Base-by-base conservation (phyloP, 1,284 basidiomycete species). In the Cerioporus squamosus region DNA sequence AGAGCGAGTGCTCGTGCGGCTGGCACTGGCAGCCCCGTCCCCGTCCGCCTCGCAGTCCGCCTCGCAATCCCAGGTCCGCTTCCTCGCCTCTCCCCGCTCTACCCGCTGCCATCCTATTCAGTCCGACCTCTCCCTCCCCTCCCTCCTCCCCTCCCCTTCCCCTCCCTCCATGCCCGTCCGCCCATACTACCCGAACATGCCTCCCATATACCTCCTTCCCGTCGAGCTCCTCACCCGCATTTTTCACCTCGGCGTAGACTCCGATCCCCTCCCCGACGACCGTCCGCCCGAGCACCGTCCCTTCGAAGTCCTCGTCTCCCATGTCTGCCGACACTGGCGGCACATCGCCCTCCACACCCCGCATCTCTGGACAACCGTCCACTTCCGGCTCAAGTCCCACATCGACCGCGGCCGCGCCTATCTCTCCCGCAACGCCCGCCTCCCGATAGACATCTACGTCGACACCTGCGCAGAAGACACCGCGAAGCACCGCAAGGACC, bases 251-350 rank as follows among this genome's bases (percentile, higher is more conserved):
- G 84, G 83, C 51, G 74, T 79, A 29, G 75, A 78, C 57, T 75
- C 81, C 45, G 75, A 79, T 39, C 75, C 76, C 56, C 74, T 77
- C 54, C 73, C 78, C 2, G 68, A 74, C 43, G 75, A 77, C 5
- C 75, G 77, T 29, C 54, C 60, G 26, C 55, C 54, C 55, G 55
- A 57, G 33, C 53, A 53, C 5, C 77, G 76, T 26, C 75, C 75
- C 61, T 83, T 82, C 65, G 83, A 84, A 69, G 72, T 84, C 59
- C 53, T 77, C 51, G 79, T 81, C 33, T 84, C 82, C 17, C 83
- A 84, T 65, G 80, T 86, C 44, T 85, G 79, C 65, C 74, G 64
- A 5, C 75, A 78, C 53, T 87, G 85, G 85, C 77, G 84, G 33
- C 66, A 74, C 18, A 72, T 85, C 54, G 82, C 84, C 5, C 68